Evolutionary conservation across 1,284 basidiomycete species (phyloP), one percentile per base, ranked within the genome.

Genomic region (Meripilus lineatus): DNA sequence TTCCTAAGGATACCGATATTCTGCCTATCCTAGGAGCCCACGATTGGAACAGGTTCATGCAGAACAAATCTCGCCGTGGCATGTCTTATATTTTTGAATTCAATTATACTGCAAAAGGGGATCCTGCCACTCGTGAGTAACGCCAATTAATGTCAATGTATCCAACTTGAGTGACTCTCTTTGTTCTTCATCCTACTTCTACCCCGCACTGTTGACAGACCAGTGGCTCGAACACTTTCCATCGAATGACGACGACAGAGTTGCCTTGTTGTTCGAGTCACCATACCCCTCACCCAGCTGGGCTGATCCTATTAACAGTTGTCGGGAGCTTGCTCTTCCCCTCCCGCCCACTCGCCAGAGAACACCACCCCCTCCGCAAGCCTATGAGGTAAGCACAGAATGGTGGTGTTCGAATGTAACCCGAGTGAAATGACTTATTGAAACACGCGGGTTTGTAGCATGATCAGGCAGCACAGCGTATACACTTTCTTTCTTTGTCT

Each of bases 31-130:
- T 62, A 25, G 62, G 62, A 11, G 53, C 51, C 13, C 62, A 64
- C 33, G 40, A 50, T 1, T 64, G 60, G 60, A 44, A 45, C 5
- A 44, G 45, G 23, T 51, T 58, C 25, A 47, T 57, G 18, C 21
- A 50, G 56, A 22, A 26, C 55, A 24, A 50, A 47, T 13, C 26
- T 23, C 5, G 21, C 13, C 6, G 24, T 6, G 36, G 24, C 8
- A 48, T 52, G 23, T 58, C 59, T 17, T 58, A 53, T 40, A 53
- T 64, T 5, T 64, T 64, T 41, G 56, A 57, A 41, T 64, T 56
- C 50, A 53, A 62, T 47, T 62, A 59, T 44, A 48, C 51, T 24
- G 46, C n/a, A 11, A 41, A 50, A 10, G 62, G 62, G n/a, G 48
- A 59, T n/a, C 62, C 62, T 3, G 53, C 38, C 1, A 50, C 46